Base-by-base conservation (phyloP, 2,329 filamentous ascomycete species). In the Thelonectria olida region DNA sequence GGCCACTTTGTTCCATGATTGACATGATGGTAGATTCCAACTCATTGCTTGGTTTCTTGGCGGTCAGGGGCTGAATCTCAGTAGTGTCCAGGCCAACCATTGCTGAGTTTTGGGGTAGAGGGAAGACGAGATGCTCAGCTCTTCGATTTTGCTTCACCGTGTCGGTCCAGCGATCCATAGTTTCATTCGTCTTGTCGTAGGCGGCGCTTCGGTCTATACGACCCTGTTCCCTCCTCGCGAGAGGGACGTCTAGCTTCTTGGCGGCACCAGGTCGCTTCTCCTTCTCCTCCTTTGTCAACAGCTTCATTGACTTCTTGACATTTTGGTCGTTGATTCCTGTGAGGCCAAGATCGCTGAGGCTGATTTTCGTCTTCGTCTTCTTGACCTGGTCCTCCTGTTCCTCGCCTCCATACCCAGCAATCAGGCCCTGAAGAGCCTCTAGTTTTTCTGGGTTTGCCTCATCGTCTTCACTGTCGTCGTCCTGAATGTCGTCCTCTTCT, bases 81-180 rank as follows among this genome's bases (percentile, higher is more conserved):
- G 84, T 88, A 60, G 83, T 87, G 67, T 85, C 80, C 20, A 89
- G 78, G 19, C 88, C 87, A 25, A 83, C 84, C 54, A 82, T 84
- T 20, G 84, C 88, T 60, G 89, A 87, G 38, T 89, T 90, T 70
- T 93, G 90, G 3, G 90, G 85, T 0, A 98, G 84, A 5, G 96
- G 96, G 72, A 99, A 99, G 19, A 90, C 84, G 12, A 99, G 82
- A 75, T 97, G 93, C 65, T 98, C 96, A 1, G 95, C 94, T 68
- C 93, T 87, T 61, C 96, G 90, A 76, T 97, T 97, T 28, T 92
- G 88, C 79, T 97, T 97, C 72, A 99, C 93, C 0, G 96, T 98
- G 62, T 97, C 95, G 28, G 90, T 90, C 96, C 96, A 99, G 70
- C 93, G 88, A 65, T 92, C 89, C 23, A 99, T 82, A 0, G 93